Percentiles rank a stretch among this genome's conserved stretches.
Conservation (phyloP, 768 basidiomycete genomes). For the Termitomyces heimii region DNA sequence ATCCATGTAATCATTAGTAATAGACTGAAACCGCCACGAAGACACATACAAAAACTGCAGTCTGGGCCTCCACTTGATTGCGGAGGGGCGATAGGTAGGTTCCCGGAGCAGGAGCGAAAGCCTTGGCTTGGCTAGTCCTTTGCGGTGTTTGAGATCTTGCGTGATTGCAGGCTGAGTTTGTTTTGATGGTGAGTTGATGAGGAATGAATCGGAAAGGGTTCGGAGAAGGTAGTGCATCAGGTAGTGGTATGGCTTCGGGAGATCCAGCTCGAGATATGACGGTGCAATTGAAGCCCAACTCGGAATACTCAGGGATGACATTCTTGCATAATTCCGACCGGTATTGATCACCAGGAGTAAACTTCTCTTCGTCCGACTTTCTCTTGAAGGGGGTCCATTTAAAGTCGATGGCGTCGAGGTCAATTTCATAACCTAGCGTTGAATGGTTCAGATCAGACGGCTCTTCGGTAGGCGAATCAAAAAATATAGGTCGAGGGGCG, state of each 20-base stretch:
- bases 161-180: background rate
- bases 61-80: background rate
- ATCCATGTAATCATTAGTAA: background rate
- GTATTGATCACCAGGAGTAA: background rate
- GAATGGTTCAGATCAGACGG: constrained; percentile 35
- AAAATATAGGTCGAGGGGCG: constrained; percentile 33
- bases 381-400: constrained; percentile 49
- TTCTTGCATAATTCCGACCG: background rate
- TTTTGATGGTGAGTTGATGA: constrained; percentile 5
- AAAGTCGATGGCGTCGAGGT: constrained; percentile 42
- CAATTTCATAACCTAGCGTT: constrained; percentile 28
- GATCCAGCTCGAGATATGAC: background rate
- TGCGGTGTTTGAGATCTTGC: background rate
- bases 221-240: constrained; percentile 13
- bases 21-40: background rate
- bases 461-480: constrained; percentile 48
- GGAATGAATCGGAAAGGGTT: constrained; percentile 22
- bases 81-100: constrained; percentile 31
- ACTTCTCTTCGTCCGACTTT: constrained; percentile 11
- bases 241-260: background rate
- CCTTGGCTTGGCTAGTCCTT: background rate
- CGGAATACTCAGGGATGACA: background rate
- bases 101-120: constrained; percentile 30
- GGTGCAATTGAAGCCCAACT: background rate
- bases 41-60: background rate